Base-by-base conservation (phyloP, 2,329 filamentous ascomycete species). In the Sporothrix mexicana region DNA sequence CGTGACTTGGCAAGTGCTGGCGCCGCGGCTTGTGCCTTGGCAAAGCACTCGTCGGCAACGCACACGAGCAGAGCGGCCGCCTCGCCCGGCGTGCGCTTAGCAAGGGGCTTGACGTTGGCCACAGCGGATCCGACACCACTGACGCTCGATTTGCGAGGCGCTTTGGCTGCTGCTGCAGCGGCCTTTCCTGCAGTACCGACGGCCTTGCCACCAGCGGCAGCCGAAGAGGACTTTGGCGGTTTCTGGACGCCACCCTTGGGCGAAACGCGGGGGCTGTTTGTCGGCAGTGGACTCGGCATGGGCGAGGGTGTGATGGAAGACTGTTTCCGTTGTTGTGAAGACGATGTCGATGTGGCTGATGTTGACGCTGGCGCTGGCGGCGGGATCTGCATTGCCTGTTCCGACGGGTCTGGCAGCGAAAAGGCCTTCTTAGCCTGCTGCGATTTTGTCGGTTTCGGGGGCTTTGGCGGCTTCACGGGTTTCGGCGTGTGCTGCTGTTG, bases 21-120 rank as follows among this genome's bases (percentile, higher is more conserved):
- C 0, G 85, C 85, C 73, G 89, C 84, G 1, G 81, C 80, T 74
- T 91, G 88, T 17, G 93, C 93, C 70, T 89, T 90, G 36, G 83
- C 83, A 70, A 95, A 88, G 77, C 92, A 94, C 76, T 95, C 92
- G 77, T 95, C 92, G 2, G 92, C 92, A 15, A 94, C 85, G n/a
- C 87, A 88, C 8, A 93, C 84, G 73, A 95, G 84, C 9, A 94
- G 82, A 1, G 90, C 83, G 2, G 88, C 83, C 0, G 85, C 86
- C 72, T 89, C 87, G 9, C 84, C 79, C 3, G 82, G 79, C 8
- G 81, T 78, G 74, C 83, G 83, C 5, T 81, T 79, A 0, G 82
- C 80, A 3, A 82, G 78, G 7, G 83, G 43, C 25, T 45, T 68
- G 9, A 45, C 49, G n/a, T 68, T 82, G 1, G 85, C 12, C 25